Conservation (phyloP, 768 basidiomycete genomes). For the Tricholoma saponaceum region DNA sequence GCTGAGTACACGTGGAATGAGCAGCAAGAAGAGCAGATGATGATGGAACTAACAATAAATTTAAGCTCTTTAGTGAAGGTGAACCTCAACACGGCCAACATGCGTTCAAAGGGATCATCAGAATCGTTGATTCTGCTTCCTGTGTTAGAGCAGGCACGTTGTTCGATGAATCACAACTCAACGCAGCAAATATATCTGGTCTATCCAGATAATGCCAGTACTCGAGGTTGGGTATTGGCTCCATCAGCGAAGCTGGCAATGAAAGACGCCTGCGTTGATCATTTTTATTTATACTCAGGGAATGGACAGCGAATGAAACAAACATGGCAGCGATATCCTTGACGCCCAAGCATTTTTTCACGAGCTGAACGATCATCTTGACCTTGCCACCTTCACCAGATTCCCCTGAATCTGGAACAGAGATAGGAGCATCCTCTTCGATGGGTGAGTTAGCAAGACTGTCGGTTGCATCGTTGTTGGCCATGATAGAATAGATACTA, state of each 20-base stretch:
- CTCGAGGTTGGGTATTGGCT: slow-evolving; percentile 93
- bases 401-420: slow-evolving; percentile 67
- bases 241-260: slow-evolving; percentile 86
- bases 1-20: slow-evolving; percentile 35
- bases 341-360: slow-evolving; percentile 89
- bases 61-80: slow-evolving; percentile 92
- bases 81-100: slow-evolving; percentile 89
- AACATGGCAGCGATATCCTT: slow-evolving; percentile 95
- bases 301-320: slow-evolving; percentile 23
- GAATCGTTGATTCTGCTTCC: slow-evolving; percentile 81
- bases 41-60: slow-evolving; percentile 62
- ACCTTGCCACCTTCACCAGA: slow-evolving; percentile 86
- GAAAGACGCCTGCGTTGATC: slow-evolving; percentile 72
- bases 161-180: slow-evolving; percentile 28
- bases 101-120: slow-evolving; percentile 88
- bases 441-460: slow-evolving; percentile 5
- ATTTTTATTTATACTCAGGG: not conserved
- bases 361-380: slow-evolving; percentile 88
- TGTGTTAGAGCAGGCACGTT: slow-evolving; percentile 1
- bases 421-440: slow-evolving; percentile 56
- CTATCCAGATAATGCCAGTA: slow-evolving; percentile 94
- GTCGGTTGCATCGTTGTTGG: slow-evolving; percentile 6
- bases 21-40: not conserved
- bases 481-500: slow-evolving; percentile 8
- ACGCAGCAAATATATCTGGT: slow-evolving; percentile 91